Evolutionary conservation across 139 green algal genomes (phyloP).

Genomic region (Picochlorum sp.): DNA sequence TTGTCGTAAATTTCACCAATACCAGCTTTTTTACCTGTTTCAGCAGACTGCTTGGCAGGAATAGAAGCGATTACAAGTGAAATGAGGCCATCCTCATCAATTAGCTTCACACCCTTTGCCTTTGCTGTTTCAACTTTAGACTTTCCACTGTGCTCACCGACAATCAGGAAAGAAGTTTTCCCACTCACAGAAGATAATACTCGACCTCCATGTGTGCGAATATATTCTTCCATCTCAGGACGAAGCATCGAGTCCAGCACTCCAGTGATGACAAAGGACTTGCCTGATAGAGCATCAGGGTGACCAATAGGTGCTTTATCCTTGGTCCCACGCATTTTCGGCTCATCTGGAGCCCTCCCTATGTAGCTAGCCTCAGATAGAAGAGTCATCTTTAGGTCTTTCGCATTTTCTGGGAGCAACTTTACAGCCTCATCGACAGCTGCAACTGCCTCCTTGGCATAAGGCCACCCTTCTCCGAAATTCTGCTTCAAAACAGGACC

Average conservation of each 20-base stretch:
- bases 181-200: conserved; percentile 68
- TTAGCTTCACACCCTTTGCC: conserved; percentile 54
- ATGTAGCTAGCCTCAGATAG: conserved; percentile 14
- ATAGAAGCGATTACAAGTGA: conserved; percentile 50
- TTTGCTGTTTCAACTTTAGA: conserved; percentile 54
- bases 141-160: conserved; percentile 49
- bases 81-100: conserved; percentile 83
- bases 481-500: too few relatives aligned
- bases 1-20: not conserved
- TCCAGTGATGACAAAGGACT: conserved; percentile 88
- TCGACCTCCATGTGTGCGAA: conserved; percentile 72
- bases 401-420: conserved; percentile 22
- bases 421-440: conserved; percentile 25
- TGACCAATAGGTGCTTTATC: conserved; percentile 61
- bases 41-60: not conserved
- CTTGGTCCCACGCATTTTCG: conserved; percentile 14
- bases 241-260: conserved; percentile 70
- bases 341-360: conserved; percentile 21
- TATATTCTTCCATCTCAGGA: conserved; percentile 66
- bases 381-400: conserved; percentile 14
- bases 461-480: too few relatives aligned
- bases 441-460: conserved; percentile 13
- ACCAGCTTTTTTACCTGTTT: not conserved
- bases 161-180: conserved; percentile 82
- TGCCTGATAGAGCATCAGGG: conserved; percentile 70